Evolutionary conservation across 164 flowering plant species (phyloP).

Genomic region (Annona cherimola): DNA sequence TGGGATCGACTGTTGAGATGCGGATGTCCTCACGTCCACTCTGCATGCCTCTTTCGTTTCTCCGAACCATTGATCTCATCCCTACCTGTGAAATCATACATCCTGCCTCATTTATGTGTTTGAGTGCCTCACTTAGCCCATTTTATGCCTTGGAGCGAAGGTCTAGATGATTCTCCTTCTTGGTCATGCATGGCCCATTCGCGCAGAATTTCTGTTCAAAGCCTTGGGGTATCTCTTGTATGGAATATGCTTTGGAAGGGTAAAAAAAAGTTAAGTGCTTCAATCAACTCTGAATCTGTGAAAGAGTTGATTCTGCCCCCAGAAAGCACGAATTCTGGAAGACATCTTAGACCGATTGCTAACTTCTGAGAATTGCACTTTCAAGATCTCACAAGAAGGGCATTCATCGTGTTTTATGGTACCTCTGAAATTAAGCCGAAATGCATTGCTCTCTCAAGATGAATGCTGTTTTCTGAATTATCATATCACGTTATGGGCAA

Average conservation of each 20-base stretch:
- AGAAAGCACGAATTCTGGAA: not conserved
- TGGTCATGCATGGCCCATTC: not conserved
- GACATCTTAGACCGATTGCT: not conserved
- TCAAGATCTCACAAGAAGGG: not conserved
- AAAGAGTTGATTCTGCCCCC: not conserved
- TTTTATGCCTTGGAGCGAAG: not conserved
- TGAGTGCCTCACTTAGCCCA: not conserved
- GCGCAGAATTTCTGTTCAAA: not conserved
- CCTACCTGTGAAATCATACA: not conserved
- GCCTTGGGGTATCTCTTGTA: not conserved
- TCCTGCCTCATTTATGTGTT: not conserved
- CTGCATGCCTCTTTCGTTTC: not conserved
- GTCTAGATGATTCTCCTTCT: not conserved
- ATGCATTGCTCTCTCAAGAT: not conserved
- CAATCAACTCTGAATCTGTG: not conserved
- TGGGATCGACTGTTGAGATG: not conserved
- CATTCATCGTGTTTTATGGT: not conserved
- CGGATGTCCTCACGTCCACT: not conserved
- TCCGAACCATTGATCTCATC: not conserved
- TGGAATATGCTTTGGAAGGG: not conserved
- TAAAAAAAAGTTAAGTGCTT: not conserved
- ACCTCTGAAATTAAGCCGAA: too few relatives aligned
- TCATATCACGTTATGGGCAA: not conserved
- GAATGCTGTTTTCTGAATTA: not conserved
- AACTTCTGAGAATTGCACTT: not conserved